Evolutionary conservation across 768 basidiomycete species (phyloP).

Genomic region (Tylopilus felleus): DNA sequence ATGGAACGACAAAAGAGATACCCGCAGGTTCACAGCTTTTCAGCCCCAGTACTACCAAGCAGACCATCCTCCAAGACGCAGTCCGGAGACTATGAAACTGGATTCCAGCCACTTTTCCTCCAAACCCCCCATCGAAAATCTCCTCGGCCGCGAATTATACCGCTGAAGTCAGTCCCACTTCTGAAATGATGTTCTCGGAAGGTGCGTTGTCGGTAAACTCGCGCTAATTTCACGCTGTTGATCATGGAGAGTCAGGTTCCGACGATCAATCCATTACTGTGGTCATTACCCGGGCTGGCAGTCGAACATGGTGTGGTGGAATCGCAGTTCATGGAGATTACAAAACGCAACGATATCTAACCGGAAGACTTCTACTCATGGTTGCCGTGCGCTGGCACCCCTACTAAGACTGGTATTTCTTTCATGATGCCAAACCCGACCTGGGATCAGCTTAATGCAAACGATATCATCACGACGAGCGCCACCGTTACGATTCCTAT

Average conservation of each 20-base stretch:
- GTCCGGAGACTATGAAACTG: background rate
- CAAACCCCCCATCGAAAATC: no score
- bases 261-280: background rate
- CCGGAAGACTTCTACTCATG: no score
- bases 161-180: background rate
- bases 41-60: conserved; percentile 5
- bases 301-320: background rate
- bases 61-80: background rate
- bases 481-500: conserved; percentile 4
- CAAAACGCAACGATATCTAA: background rate
- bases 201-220: background rate
- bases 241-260: background rate
- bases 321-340: background rate
- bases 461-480: conserved; percentile 8
- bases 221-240: no score
- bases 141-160: background rate
- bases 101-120: background rate
- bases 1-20: conserved; percentile 16
- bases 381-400: background rate
- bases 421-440: conserved; percentile 9
- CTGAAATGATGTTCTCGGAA: background rate
- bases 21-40: conserved; percentile 18
- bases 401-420: background rate
- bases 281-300: conserved; percentile 15
- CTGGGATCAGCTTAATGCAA: conserved; percentile 1